Percentiles rank a stretch among this genome's conserved stretches.
Evolutionary conservation across 2,329 filamentous ascomycete species (phyloP).

Genomic region (Orbilia brochopaga): DNA sequence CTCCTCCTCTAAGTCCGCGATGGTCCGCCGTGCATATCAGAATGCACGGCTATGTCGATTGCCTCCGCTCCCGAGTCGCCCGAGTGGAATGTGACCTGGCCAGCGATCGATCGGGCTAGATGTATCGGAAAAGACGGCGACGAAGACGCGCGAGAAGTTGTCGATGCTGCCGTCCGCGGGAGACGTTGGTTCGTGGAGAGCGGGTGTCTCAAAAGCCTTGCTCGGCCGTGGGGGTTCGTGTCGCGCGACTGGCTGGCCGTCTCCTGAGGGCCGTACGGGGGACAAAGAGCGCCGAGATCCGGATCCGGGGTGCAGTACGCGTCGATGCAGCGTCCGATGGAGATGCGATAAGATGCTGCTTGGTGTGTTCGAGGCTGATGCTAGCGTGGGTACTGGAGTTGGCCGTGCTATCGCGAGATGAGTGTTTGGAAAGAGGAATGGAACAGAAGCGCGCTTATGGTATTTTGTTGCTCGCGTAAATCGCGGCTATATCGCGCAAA

Average conservation of each 20-base stretch:
- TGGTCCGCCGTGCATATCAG: constrained; percentile 47
- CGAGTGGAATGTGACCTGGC: neutral
- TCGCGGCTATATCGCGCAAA: constrained; percentile 26
- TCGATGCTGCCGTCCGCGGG: neutral
- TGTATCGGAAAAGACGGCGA: neutral
- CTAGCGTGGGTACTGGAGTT: constrained; percentile 20
- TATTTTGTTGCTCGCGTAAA: constrained; percentile 50
- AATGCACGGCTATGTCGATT: constrained; percentile 16
- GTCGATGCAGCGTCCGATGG: neutral
- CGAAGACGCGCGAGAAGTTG: neutral
- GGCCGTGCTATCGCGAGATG: constrained; percentile 43
- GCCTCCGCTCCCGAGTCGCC: constrained; percentile 7
- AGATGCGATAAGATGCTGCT: neutral
- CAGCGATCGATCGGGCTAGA: neutral
- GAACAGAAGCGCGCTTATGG: constrained; percentile 49
- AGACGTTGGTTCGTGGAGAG: constrained; percentile 1
- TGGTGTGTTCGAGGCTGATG: constrained; percentile 6
- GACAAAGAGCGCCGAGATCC: neutral
- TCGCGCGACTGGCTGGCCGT: constrained; percentile 32
- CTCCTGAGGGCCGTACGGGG: neutral
- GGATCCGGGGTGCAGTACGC: constrained; percentile 1
- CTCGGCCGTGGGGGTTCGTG: constrained; percentile 33
- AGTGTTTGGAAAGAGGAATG: constrained; percentile 48
- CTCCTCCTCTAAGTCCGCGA: constrained; percentile 48
- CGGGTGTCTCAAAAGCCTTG: neutral